Evolutionary conservation across 2,329 filamentous ascomycete genomes (phyloP).

Genomic region (Atkinsonella hypoxylon): DNA sequence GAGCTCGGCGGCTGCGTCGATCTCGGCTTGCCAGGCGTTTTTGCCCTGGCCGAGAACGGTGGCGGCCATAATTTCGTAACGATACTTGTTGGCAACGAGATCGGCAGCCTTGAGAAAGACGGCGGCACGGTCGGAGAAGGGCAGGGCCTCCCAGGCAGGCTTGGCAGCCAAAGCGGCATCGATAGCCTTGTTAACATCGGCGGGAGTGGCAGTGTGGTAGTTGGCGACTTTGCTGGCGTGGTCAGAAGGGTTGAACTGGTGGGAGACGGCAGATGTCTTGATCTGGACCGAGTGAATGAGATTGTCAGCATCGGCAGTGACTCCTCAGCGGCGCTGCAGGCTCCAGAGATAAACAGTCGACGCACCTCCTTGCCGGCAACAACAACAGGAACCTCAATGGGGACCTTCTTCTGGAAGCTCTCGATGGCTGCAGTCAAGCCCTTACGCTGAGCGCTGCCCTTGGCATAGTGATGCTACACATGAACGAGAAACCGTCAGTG

Average conservation of each 20-base stretch:
- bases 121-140: conserved; percentile 82
- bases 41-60: conserved; percentile 97
- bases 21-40: conserved; percentile 99
- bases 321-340: background rate
- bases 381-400: conserved; percentile 70
- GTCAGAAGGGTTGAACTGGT: conserved; percentile 72
- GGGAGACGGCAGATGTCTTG: conserved; percentile 51
- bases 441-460: conserved; percentile 68
- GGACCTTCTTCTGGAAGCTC: conserved; percentile 52
- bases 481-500: background rate
- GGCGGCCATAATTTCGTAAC: conserved; percentile 91
- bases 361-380: conserved; percentile 71
- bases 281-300: conserved; percentile 32
- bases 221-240: conserved; percentile 67
- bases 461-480: conserved; percentile 71
- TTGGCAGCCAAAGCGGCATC: conserved; percentile 78
- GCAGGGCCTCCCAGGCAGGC: conserved; percentile 70
- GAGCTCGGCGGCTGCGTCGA: conserved; percentile 85
- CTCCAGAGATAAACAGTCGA: background rate
- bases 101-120: conserved; percentile 95
- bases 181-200: conserved; percentile 70
- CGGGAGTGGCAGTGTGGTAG: conserved; percentile 69
- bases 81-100: conserved; percentile 80
- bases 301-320: background rate
- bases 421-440: conserved; percentile 65